Evolutionary conservation across 139 green algal genomes (phyloP).

Genomic region (Chlorella sp.): DNA sequence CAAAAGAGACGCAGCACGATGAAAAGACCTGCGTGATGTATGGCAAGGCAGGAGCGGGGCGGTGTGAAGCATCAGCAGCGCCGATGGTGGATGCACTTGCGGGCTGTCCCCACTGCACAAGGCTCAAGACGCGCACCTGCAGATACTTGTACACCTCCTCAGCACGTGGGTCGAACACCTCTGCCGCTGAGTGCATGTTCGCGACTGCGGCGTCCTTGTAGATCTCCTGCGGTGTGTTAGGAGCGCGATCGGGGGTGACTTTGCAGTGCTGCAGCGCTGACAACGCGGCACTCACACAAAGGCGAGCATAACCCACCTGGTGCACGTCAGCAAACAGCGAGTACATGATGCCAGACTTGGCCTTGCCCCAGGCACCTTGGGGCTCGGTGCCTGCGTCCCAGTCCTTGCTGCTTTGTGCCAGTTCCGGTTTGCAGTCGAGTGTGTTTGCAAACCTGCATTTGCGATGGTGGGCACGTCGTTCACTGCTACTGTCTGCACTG

Average conservation of each 20-base stretch:
- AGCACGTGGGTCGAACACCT: slow-evolving; percentile 65
- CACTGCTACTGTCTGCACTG: too few species aligned
- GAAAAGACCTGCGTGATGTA: slow-evolving; percentile 75
- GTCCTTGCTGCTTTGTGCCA: background rate
- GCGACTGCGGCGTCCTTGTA: slow-evolving; percentile 7
- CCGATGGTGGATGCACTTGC: too few species aligned
- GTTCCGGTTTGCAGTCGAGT: too few species aligned
- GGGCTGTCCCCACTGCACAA: too few species aligned
- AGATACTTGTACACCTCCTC: slow-evolving; percentile 43
- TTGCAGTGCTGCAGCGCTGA: too few species aligned
- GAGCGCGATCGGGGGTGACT: too few species aligned
- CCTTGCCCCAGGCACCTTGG: background rate
- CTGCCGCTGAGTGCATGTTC: slow-evolving; percentile 28
- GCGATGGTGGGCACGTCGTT: too few species aligned
- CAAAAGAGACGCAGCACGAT: slow-evolving; percentile 74
- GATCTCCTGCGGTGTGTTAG: slow-evolving; percentile 1
- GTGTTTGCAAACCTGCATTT: too few species aligned
- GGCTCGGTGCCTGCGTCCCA: background rate
- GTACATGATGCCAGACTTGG: background rate
- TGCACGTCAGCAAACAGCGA: background rate
- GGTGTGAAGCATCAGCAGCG: too few species aligned
- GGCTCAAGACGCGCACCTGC: background rate
- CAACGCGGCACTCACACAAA: too few species aligned
- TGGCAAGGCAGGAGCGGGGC: background rate
- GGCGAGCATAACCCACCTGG: background rate